phyloP scores from a whole-genome alignment of 495 filamentous ascomycete species.

The Xylaria acuta region DNA sequence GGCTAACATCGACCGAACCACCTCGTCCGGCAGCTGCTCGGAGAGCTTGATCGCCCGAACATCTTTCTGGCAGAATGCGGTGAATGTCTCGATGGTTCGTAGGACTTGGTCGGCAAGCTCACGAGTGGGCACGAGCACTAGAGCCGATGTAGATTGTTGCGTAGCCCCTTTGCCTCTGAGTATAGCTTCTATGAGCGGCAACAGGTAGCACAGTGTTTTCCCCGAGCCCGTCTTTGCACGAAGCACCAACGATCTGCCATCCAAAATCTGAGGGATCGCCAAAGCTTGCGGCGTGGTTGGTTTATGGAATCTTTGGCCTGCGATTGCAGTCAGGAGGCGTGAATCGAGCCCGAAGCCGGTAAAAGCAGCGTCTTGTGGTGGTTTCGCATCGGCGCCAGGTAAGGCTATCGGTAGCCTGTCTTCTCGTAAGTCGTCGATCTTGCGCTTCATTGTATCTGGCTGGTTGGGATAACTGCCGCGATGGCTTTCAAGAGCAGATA shows the following conservation, averaged over 20 bases:
- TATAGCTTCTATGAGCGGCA: conserved; percentile 83
- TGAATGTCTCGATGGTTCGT: conserved; percentile 72
- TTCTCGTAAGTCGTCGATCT: conserved; percentile 50
- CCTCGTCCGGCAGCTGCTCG: conserved; percentile 83
- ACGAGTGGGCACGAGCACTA: conserved; percentile 92
- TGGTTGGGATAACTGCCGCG: not conserved
- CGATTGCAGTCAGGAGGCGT: conserved; percentile 83
- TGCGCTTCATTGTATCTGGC: conserved; percentile 57
- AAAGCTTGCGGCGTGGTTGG: conserved; percentile 86
- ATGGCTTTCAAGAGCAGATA: not conserved
- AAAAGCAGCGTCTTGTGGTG: conserved; percentile 50
- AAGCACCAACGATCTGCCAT: conserved; percentile 88
- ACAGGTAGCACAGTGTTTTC: conserved; percentile 96
- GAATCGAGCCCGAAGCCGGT: conserved; percentile 74
- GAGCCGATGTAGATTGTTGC: conserved; percentile 57
- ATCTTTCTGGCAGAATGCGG: conserved; percentile 82
- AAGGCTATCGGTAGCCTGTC: conserved; percentile 16
- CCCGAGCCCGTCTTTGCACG: conserved; percentile 93
- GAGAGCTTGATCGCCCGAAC: conserved; percentile 83
- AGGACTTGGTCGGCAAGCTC: conserved; percentile 92
- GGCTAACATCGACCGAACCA: conserved; percentile 84
- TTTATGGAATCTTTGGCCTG: conserved; percentile 79
- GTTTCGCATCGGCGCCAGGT: conserved; percentile 18
- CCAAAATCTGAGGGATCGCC: conserved; percentile 88
- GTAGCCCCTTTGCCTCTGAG: conserved; percentile 73